These are phyloP conservation scores for Wickerhamiella slavikovae DNA, from an alignment of 805 yeast genomes.

Conservation along the genomic window DNA sequence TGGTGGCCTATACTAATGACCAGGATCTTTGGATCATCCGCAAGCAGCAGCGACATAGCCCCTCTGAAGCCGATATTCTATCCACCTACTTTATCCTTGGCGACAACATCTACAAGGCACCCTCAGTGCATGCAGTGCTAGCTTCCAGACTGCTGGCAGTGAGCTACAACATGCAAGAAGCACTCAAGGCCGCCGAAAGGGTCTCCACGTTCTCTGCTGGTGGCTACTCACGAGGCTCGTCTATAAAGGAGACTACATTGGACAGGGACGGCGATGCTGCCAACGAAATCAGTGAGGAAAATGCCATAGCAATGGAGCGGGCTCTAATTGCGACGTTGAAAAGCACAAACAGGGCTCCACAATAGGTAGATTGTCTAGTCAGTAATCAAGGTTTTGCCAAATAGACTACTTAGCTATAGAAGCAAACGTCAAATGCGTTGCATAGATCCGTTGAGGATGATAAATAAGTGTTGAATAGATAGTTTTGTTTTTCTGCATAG, in stretches of 20 bases:
- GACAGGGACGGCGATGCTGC: neutral
- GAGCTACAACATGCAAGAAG: conserved; percentile 23
- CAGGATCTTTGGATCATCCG: conserved; percentile 87
- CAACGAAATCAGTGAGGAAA: neutral
- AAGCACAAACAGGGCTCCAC: no score
- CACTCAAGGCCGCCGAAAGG: conserved; percentile 26
- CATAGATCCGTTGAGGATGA: conserved; percentile 1
- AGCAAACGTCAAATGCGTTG: no score
- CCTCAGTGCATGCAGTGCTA: conserved; percentile 49
- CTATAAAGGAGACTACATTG: neutral
- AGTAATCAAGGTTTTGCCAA: no score
- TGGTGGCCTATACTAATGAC: conserved; percentile 52
- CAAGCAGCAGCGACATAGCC: conserved; percentile 48
- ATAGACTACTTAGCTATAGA: no score
- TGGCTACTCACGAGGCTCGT: conserved; percentile 25
- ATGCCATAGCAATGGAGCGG: neutral
- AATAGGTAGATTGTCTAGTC: no score
- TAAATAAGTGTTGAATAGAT: conserved; percentile 1
- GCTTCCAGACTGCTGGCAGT: conserved; percentile 47
- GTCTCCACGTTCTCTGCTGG: conserved; percentile 39
- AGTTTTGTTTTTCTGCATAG: neutral
- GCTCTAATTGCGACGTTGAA: neutral
- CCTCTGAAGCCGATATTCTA: conserved; percentile 30
- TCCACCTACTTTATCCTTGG: conserved; percentile 79
- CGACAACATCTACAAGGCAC: conserved; percentile 83